Conservation (phyloP, 148 eudicot genomes). For the Polygonum aviculare region DNA sequence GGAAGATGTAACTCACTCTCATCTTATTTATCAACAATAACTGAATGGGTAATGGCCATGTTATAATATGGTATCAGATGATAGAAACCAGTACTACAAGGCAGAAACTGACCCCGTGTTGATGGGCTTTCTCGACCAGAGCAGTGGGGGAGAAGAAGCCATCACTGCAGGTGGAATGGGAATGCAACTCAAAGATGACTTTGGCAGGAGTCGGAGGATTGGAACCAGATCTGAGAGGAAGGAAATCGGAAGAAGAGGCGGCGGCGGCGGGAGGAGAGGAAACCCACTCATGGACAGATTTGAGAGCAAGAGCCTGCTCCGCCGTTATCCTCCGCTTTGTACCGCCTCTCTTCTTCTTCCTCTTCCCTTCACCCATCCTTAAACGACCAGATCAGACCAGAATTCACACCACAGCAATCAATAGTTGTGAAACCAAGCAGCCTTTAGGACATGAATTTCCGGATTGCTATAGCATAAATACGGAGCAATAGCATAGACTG, state of each 20-base stretch:
- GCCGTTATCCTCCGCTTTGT: constrained; percentile 53
- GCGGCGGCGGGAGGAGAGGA: constrained; percentile 10
- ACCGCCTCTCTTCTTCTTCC: constrained; percentile 74
- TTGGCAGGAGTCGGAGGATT: constrained; percentile 31
- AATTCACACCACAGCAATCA: background rate
- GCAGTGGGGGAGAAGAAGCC: constrained; percentile 88
- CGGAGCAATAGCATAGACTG: too few species aligned
- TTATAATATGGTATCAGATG: background rate
- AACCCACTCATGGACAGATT: constrained; percentile 69
- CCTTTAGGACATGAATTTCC: background rate
- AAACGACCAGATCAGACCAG: background rate
- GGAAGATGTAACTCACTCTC: constrained; percentile 23
- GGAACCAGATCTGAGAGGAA: constrained; percentile 23
- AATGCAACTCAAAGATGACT: constrained; percentile 75
- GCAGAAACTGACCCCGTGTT: constrained; percentile 59
- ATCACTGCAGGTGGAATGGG: constrained; percentile 84
- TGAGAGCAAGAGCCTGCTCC: constrained; percentile 66
- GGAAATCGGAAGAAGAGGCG: constrained; percentile 36
- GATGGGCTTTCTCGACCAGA: constrained; percentile 90
- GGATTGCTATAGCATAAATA: background rate
- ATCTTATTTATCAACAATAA: background rate
- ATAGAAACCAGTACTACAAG: background rate
- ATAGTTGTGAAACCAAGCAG: background rate
- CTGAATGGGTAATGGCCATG: too few species aligned
- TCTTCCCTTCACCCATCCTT: constrained; percentile 31